phyloP scores from a whole-genome alignment of 352 stramenopile genomes.

The Phytophthora vignae region DNA sequence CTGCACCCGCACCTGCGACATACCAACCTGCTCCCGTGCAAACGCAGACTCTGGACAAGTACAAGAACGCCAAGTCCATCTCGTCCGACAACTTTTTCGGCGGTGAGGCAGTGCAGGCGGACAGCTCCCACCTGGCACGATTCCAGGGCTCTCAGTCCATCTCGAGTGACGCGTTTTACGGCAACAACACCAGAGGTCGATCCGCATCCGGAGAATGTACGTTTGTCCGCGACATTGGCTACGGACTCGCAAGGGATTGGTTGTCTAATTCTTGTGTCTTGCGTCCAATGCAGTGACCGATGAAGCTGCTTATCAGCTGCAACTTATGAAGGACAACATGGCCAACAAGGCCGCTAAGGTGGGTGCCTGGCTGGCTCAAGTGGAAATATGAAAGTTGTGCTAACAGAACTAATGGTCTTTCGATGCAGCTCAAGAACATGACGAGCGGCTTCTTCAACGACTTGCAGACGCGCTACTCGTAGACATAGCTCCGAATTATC shows the following conservation, averaged over 20 bases:
- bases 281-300: constrained; percentile 55
- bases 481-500: constrained; percentile 11
- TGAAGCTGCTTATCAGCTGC: constrained; percentile 85
- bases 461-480: constrained; percentile 85
- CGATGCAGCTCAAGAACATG: constrained; percentile 88
- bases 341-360: constrained; percentile 80
- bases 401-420: constrained; percentile 11
- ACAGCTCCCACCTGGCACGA: constrained; percentile 71
- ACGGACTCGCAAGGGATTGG: background rate
- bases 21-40: constrained; percentile 38
- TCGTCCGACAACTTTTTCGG: constrained; percentile 93
- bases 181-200: constrained; percentile 60
- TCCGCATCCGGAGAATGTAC: constrained; percentile 76
- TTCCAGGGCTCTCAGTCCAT: constrained; percentile 88
- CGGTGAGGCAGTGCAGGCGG: constrained; percentile 59
- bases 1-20: constrained; percentile 21
- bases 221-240: constrained; percentile 11
- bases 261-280: background rate
- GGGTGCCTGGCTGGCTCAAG: background rate
- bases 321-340: constrained; percentile 88
- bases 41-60: constrained; percentile 87
- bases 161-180: constrained; percentile 90
- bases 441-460: constrained; percentile 91
- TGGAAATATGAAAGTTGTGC: background rate
- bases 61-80: constrained; percentile 93